phyloP scores from a whole-genome alignment of 192 early-diverging fungal genomes.

The Coemansia guatemalensis region DNA sequence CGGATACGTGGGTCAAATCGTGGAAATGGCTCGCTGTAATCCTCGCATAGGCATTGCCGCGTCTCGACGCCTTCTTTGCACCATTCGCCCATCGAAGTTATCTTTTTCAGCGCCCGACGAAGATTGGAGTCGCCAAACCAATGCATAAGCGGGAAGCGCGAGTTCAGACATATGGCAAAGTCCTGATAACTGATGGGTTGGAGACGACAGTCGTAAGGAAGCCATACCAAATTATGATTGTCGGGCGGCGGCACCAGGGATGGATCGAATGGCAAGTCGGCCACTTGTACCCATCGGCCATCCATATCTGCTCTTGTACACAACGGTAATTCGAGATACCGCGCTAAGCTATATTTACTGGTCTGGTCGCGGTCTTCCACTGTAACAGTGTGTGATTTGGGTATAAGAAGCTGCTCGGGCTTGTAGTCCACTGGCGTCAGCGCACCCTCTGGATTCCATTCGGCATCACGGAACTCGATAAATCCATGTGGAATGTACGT shows the following conservation, averaged over 20 bases:
- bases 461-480: conserved; percentile 50
- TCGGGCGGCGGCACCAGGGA: conserved; percentile 21
- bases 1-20: conserved; percentile 23
- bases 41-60: conserved; percentile 49
- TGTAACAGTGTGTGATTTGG: conserved; percentile 3
- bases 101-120: conserved; percentile 52
- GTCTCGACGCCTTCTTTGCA: conserved; percentile 19
- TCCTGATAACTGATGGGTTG: conserved; percentile 34
- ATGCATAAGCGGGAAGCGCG: conserved; percentile 40
- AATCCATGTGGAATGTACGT: conserved; percentile 27
- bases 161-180: conserved; percentile 35
- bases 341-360: conserved; percentile 14
- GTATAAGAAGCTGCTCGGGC: conserved; percentile 30
- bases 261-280: conserved; percentile 11
- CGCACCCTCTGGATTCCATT: conserved; percentile 54
- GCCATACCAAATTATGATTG: conserved; percentile 47
- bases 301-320: conserved; percentile 32
- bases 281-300: conserved; percentile 50
- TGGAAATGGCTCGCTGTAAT: conserved; percentile 26
- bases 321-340: conserved; percentile 48
- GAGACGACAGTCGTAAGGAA: conserved; percentile 52
- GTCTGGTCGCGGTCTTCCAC: conserved; percentile 2
- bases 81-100: conserved; percentile 51
- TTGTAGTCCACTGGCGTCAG: conserved; percentile 29
- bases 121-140: conserved; percentile 57